Conservation (phyloP, 441 rosid species). For the Bocquillonia castaneifolia region DNA sequence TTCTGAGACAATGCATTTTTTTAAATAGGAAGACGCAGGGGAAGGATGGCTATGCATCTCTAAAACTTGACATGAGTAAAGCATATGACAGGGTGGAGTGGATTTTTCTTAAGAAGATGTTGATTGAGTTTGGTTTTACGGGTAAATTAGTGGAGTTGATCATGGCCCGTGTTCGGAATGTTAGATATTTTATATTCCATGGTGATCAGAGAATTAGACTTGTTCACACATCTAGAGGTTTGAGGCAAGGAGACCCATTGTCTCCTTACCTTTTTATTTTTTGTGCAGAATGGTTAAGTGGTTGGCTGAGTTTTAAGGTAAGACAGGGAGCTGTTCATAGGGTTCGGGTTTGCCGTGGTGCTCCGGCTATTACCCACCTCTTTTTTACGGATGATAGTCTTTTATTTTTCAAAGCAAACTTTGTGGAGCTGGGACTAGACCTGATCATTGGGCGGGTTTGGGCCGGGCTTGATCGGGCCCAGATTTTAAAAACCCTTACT, state of each 20-base stretch:
- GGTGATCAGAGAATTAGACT: not conserved
- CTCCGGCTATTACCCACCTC: no score
- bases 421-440: no score
- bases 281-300: not conserved
- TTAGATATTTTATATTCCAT: not conserved
- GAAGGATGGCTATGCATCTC: not conserved
- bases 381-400: no score
- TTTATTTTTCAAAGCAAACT: no score
- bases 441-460: no score
- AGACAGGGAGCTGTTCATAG: no score
- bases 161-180: not conserved
- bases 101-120: not conserved
- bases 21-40: not conserved
- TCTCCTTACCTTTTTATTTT: not conserved
- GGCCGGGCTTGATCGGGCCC: no score
- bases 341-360: no score
- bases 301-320: no score
- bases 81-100: not conserved
- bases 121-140: not conserved
- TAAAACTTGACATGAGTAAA: not conserved
- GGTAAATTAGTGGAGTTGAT: not conserved
- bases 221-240: not conserved
- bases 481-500: no score
- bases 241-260: not conserved
- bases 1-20: not conserved